Conservation (phyloP, 257 asterid genomes). For the Echium plantagineum region DNA sequence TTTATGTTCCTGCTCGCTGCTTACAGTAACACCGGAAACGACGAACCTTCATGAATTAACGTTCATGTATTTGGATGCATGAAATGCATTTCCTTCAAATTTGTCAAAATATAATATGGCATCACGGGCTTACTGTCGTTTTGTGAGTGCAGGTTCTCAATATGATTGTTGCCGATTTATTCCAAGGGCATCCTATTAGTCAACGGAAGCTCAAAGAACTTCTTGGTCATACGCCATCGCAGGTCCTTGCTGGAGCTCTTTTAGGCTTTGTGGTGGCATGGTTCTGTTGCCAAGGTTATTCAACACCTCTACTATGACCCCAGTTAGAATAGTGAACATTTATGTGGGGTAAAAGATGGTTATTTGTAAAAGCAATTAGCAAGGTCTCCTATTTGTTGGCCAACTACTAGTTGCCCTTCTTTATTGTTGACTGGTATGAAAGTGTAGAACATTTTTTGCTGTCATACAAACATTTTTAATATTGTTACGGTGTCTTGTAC, state of each 20-base stretch:
- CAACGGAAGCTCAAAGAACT: constrained; percentile 90
- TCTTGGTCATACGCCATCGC: constrained; percentile 85
- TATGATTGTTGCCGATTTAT: constrained; percentile 68
- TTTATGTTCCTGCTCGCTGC: too few relatives aligned
- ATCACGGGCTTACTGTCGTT: not conserved
- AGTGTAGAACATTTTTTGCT: not conserved
- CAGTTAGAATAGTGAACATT: constrained; percentile 1
- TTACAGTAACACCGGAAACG: too few relatives aligned
- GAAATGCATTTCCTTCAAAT: not conserved
- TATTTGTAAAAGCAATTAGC: constrained; percentile 4
- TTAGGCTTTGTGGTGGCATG: constrained; percentile 69
- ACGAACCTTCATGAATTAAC: too few relatives aligned
- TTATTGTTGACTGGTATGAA: not conserved
- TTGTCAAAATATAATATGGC: not conserved
- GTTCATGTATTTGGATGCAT: too few relatives aligned
- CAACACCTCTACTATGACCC: constrained; percentile 19
- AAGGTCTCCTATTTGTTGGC: constrained; percentile 2
- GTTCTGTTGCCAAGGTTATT: constrained; percentile 47
- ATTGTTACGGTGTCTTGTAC: too few relatives aligned
- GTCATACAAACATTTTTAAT: too few relatives aligned
- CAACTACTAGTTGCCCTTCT: not conserved
- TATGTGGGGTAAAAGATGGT: not conserved
- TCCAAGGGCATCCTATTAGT: constrained; percentile 91
- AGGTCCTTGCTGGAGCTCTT: constrained; percentile 83
- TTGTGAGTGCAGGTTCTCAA: constrained; percentile 51